Base-by-base conservation (phyloP, 2,329 filamentous ascomycete species). In the Aphanoascus verrucosus region DNA sequence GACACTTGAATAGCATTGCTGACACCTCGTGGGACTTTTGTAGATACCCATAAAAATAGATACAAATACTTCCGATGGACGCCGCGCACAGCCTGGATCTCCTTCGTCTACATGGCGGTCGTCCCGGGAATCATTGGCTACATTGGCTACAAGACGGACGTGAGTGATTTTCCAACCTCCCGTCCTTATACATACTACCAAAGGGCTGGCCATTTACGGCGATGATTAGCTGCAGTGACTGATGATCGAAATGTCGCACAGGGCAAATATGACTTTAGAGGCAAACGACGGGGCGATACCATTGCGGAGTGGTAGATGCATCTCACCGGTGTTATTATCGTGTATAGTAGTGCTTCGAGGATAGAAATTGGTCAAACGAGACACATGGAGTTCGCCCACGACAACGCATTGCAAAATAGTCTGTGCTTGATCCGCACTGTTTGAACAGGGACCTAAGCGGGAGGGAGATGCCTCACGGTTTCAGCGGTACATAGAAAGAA, bases 41-140 rank as follows among this genome's bases (percentile, higher is more conserved):
- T 64, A 95, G 90, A 85, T 69, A 86, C 96, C 82, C 81, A 79
- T 65, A 76, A 80, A 65, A 88, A 87, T 76, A 85, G 93, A 61
- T 85, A 90, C 80, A 88, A 88, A 74, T 95, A 88, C 80, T 98
- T 97, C 80, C 81, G 88, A 71, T 97, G 88, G 88, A 97, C 86
- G 35, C 80, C 82, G 50, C 79, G 86, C 65, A 94, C 88, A 44
- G 88, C 88, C 31, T 82, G 81, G 74, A 71, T 96, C 64, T 83
- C 84, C 3, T 81, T 96, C 67, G 76, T 84, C 59, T 96, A 91
- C 71, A 79, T 85, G 55, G 74, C 83, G 34, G 74, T 84, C 52
- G 79, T 96, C 42, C 93, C 93, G 6, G 70, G 74, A 40, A 75
- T 86, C 54, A 63, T 94, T 60, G 83, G 83, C 45, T 83, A 83